Conservation (phyloP, 164 flowering plant species). For the Chimonanthus praecox region DNA sequence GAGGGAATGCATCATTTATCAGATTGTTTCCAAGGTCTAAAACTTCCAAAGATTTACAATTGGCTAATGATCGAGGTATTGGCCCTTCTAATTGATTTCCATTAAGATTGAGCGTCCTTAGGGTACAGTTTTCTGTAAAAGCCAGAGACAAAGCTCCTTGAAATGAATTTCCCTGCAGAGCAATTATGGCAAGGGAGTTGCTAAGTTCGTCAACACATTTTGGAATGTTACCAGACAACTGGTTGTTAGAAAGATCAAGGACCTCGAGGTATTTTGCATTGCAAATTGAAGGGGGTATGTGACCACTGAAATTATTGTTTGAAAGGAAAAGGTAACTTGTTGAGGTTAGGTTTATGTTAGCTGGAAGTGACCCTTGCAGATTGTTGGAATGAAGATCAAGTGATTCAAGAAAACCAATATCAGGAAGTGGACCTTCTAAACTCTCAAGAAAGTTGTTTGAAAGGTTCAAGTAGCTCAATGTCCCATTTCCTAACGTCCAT, state of each 20-base stretch:
- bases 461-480: no score
- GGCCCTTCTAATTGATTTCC: not conserved
- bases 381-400: no score
- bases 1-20: not conserved
- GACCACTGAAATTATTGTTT: no score
- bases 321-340: no score
- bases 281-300: not conserved
- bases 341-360: no score
- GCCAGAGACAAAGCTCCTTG: not conserved
- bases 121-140: not conserved
- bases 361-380: no score
- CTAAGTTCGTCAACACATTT: no score
- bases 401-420: no score
- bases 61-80: not conserved
- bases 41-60: not conserved
- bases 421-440: no score
- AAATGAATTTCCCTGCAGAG: not conserved
- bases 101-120: not conserved
- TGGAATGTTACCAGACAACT: not conserved
- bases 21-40: slow-evolving; percentile 3
- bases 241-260: not conserved
- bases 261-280: not conserved
- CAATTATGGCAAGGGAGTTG: no score
- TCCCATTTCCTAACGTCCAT: no score
- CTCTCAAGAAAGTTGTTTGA: no score